Base-by-base conservation (phyloP, 768 basidiomycete species). In the Leccinum barrowsii region DNA sequence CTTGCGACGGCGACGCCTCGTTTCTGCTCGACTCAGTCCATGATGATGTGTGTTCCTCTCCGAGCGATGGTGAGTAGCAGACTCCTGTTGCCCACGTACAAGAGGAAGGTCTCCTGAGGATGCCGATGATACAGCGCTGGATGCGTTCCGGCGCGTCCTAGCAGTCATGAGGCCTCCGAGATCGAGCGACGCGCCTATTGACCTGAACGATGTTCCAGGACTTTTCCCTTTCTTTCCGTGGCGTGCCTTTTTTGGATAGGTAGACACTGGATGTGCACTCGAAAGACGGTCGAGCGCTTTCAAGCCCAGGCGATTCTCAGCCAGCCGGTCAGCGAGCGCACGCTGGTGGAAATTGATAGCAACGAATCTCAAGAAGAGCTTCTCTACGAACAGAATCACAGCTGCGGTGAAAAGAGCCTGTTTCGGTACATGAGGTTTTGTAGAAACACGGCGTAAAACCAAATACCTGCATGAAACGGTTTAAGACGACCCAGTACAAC, bases 301-400 rank as follows among this genome's bases (percentile, higher is more conserved):
- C 30, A 92, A 75, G 8, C 85, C 90, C 37, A 87, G 73, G 32
- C 80, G 80, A 63, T 91, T 92, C 70, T 89, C 88, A 7, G 77
- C 75, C 15, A 91, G 73, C 37, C 89, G 85, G 55, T 91, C 89
- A 10, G 87, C 84, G 21, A 91, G 80, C 2, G 89, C 88, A 56
- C 82, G 87, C 61, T 84, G 80, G 68, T 92, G 89, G 68, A 92
- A 92, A 63, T 84, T 88, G 73, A 90, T 90, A 28, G 90, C 89
- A 48, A 91, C 83, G 59, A 85, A 85, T 64, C 85, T 87, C 32
- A 92, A 70, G 69, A 87, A 84, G 37, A 88, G 69, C 68, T 83
- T 84, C 67, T 84, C 82, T 28, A 70, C 76, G 12, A 83, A 75
- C 1, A 84, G 66, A 49, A 83, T 73, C 32, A 81, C 54, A 0